Base-by-base conservation (phyloP, 176 grass and related monocot species). In the bread wheat (Triticum aestivum) region DNA sequence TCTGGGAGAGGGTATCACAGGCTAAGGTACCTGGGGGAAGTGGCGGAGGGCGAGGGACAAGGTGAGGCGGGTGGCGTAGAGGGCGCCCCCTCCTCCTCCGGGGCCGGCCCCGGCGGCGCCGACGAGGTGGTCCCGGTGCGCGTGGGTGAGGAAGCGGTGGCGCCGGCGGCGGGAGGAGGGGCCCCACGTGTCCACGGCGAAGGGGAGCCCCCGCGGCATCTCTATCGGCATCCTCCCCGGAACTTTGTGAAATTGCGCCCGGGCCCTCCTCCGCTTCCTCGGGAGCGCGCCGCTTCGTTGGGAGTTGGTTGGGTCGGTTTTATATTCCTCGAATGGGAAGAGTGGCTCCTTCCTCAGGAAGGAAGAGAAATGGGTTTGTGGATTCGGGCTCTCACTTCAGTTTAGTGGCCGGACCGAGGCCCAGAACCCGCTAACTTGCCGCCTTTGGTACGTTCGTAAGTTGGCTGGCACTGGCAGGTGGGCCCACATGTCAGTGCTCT, bases 131-230 rank as follows among this genome's bases (percentile, higher is more conserved):
- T 97, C 94, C 34, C 66, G 65, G 81, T 94, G 94, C 62, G 94
- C 92, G 87, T 97, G 94, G 74, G 92, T 92, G 73, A 97, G 86
- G 78, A 94, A 97, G 44, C 86, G 85, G 89, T 95, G 87, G 80
- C 90, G 77, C 66, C 89, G 88, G 80, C 86, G 83, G 35, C 66
- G 56, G 17, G 91, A 85, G 26, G 91, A 82, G 14, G 91, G 65
- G 38, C 82, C 92, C 95, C 92, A 98, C 47, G 91, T 93, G 49
- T 98, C 93, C 71, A 98, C 93, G 38, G 87, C 90, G 93, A 98
- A 93, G 69, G 92, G 91, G 27, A 97, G 88, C 0, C 91, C 92
- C 87, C 61, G 82, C 44, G 95, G 95, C 92, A 98, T 93, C 79
- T 98, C 95, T 74, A 98, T 98, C 85, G 95, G 95, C 95, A 98